These are phyloP conservation scores for Cordyceps pruinosa DNA, from an alignment of 2,329 filamentous ascomycete species.

Conservation along the genomic window DNA sequence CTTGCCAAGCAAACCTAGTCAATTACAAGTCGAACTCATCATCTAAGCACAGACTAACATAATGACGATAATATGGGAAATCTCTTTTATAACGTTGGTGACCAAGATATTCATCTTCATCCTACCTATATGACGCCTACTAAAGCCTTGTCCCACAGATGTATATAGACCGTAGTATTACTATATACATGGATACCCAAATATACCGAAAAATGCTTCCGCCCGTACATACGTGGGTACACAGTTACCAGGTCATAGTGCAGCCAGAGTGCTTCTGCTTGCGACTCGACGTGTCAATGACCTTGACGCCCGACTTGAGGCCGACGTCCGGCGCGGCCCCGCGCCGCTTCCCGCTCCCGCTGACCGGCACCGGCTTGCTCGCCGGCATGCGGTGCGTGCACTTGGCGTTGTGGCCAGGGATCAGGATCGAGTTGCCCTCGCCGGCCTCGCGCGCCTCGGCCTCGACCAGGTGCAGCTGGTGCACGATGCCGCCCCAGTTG, in stretches of 20 bases:
- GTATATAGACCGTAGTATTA: no score
- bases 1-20: no score
- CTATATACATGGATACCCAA: neutral
- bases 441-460: slow-evolving; percentile 5
- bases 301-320: slow-evolving; percentile 7
- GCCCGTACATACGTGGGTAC: neutral
- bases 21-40: no score
- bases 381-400: slow-evolving; percentile 8
- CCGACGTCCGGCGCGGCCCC: slow-evolving; percentile 2
- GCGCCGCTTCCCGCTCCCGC: neutral
- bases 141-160: no score
- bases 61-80: no score
- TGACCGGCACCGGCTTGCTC: neutral
- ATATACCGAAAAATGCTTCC: no score
- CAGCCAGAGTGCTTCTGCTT: slow-evolving; percentile 1
- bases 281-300: slow-evolving; percentile 6
- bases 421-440: slow-evolving; percentile 7
- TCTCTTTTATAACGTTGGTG: no score
- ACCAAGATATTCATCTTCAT: no score
- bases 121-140: no score
- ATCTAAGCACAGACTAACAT: no score
- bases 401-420: slow-evolving; percentile 2
- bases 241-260: neutral
- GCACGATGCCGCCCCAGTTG: slow-evolving; percentile 1
- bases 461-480: slow-evolving; percentile 11